phyloP scores from a whole-genome alignment of 2,329 filamentous ascomycete genomes.

The Trichoderma citrinoviride region DNA sequence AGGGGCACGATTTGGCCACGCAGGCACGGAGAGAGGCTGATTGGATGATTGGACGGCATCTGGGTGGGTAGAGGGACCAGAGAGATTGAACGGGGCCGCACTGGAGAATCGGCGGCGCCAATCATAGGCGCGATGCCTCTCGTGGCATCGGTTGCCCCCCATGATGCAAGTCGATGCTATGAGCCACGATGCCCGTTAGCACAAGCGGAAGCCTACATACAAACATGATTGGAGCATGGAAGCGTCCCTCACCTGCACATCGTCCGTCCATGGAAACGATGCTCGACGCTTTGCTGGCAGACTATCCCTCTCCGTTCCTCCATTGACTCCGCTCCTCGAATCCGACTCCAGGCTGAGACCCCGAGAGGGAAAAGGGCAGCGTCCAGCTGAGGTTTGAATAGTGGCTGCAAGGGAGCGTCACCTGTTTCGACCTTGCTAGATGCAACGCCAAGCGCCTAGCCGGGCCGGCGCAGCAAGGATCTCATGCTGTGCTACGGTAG shows the following conservation, averaged over 20 bases:
- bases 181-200: not conserved
- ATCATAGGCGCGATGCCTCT: constrained; percentile 8
- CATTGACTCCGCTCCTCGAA: not conserved
- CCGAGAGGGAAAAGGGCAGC: not conserved
- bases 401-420: not conserved
- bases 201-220: not conserved
- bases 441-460: not conserved
- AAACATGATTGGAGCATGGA: too few relatives aligned
- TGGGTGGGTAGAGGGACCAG: not conserved
- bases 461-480: not conserved
- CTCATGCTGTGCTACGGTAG: not conserved
- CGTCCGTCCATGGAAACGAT: too few relatives aligned
- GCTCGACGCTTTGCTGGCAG: not conserved
- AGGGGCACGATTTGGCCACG: constrained; percentile 16
- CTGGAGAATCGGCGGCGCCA: constrained; percentile 8
- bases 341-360: not conserved
- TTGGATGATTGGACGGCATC: constrained; percentile 17
- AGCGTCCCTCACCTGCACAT: too few relatives aligned
- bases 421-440: not conserved
- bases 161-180: not conserved
- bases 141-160: not conserved
- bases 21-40: constrained; percentile 15
- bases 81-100: constrained; percentile 16
- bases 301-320: not conserved
- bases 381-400: not conserved